Percentiles rank a stretch among this genome's conserved stretches.
Evolutionary conservation across 371 early-diverging fungal species (phyloP).

Genomic region (Mucor circinelloides): DNA sequence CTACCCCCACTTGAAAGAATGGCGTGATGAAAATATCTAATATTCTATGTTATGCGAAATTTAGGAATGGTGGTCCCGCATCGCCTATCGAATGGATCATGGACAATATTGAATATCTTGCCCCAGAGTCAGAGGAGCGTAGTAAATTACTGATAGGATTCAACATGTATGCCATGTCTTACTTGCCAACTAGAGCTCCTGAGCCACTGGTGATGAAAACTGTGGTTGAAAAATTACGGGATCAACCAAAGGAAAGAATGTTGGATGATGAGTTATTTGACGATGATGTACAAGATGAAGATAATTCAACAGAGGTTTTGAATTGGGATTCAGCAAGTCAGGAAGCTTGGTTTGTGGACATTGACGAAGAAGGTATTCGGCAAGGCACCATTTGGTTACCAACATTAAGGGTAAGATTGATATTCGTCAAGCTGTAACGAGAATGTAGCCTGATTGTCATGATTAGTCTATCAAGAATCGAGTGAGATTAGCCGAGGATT

Average conservation of each 20-base stretch:
- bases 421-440: background rate
- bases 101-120: conserved; percentile 51
- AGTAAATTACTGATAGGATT: conserved; percentile 56
- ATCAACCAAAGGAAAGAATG: conserved; percentile 10
- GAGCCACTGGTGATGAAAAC: conserved; percentile 42
- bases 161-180: conserved; percentile 64
- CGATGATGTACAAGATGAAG: conserved; percentile 14
- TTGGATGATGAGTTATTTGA: conserved; percentile 12
- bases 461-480: conserved; percentile 53
- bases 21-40: background rate
- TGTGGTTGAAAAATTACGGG: conserved; percentile 33
- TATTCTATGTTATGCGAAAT: background rate
- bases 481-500: conserved; percentile 54
- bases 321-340: conserved; percentile 51
- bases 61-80: conserved; percentile 54
- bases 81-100: conserved; percentile 62
- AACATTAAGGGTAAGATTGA: conserved; percentile 38
- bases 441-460: background rate
- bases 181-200: conserved; percentile 21
- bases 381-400: conserved; percentile 58
- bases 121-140: conserved; percentile 32
- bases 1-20: background rate
- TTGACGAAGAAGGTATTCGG: conserved; percentile 33
- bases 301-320: conserved; percentile 9
- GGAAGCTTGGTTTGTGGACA: conserved; percentile 51